These are phyloP conservation scores for Saprolegnia parasitica DNA, from an alignment of 352 stramenopile species.

Conservation along the genomic window DNA sequence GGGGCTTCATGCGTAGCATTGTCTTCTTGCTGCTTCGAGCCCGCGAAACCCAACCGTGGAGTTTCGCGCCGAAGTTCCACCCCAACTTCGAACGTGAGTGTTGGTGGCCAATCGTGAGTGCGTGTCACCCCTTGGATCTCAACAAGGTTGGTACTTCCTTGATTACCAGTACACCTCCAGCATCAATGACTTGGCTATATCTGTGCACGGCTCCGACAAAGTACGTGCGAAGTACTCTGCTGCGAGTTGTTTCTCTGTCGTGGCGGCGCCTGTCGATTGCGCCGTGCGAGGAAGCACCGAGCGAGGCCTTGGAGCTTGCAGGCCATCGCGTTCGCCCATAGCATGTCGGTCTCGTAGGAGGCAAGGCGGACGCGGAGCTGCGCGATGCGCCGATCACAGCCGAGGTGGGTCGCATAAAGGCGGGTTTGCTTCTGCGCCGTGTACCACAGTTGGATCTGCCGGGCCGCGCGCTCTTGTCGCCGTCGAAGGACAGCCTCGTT, in stretches of 20 bases:
- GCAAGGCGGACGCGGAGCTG: not conserved
- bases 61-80: not conserved
- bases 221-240: too few species aligned
- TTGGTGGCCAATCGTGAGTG: not conserved
- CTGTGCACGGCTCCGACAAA: too few species aligned
- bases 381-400: not conserved
- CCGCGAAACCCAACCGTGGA: not conserved
- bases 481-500: too few species aligned
- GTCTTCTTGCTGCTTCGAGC: not conserved
- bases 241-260: too few species aligned
- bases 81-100: not conserved
- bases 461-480: too few species aligned
- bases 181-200: too few species aligned
- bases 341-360: not conserved
- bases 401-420: too few species aligned
- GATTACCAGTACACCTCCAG: too few species aligned
- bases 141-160: too few species aligned
- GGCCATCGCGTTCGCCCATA: not conserved
- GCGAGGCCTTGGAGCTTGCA: not conserved
- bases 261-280: too few species aligned
- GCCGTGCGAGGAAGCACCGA: not conserved
- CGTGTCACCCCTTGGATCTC: not conserved
- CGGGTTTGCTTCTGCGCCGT: too few species aligned
- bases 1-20: slow-evolving; percentile 13
- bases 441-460: too few species aligned